Evolutionary conservation across 2,329 filamentous ascomycete genomes (phyloP).

Genomic region (Cladosporium sp.): DNA sequence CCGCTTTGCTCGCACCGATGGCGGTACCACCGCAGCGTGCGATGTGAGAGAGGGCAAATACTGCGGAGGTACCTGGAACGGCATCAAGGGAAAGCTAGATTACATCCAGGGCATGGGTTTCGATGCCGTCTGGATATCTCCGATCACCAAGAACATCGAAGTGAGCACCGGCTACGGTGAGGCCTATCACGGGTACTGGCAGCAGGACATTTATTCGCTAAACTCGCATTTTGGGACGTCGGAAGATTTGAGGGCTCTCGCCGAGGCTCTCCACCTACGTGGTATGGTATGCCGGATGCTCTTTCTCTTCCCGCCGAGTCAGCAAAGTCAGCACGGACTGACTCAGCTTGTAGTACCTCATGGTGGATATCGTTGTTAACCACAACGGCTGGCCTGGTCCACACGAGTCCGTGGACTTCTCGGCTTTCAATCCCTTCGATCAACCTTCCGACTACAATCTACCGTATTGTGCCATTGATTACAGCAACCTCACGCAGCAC

Average conservation of each 20-base stretch:
- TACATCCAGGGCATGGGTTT: slow-evolving; percentile 58
- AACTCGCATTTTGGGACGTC: slow-evolving; percentile 42
- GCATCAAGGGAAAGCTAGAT: slow-evolving; percentile 61
- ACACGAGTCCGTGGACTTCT: too few relatives aligned
- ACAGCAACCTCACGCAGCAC: too few relatives aligned
- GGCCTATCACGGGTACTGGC: slow-evolving; percentile 61
- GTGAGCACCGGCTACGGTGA: slow-evolving; percentile 39
- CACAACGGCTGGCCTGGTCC: too few relatives aligned
- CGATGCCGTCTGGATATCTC: slow-evolving; percentile 54
- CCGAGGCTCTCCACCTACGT: slow-evolving; percentile 38
- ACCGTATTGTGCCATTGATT: too few relatives aligned
- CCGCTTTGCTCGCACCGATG: slow-evolving; percentile 44
- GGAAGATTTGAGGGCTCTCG: slow-evolving; percentile 40
- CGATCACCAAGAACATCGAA: slow-evolving; percentile 52
- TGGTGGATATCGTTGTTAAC: too few relatives aligned
- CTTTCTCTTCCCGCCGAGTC: too few relatives aligned
- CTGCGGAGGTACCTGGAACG: slow-evolving; percentile 63
- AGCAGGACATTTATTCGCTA: slow-evolving; percentile 49
- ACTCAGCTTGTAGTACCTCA: too few relatives aligned
- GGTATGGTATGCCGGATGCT: slow-evolving; percentile 34
- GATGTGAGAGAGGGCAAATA: slow-evolving; percentile 45
- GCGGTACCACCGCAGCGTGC: slow-evolving; percentile 40
- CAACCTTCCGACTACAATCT: too few relatives aligned
- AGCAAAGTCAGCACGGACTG: too few relatives aligned
- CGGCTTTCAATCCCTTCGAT: too few relatives aligned